A percentile compares a stretch with the other conserved stretches of the same genome.
phyloP scores from a whole-genome alignment of 208 protist species.

The Borovskyia barvae region DNA sequence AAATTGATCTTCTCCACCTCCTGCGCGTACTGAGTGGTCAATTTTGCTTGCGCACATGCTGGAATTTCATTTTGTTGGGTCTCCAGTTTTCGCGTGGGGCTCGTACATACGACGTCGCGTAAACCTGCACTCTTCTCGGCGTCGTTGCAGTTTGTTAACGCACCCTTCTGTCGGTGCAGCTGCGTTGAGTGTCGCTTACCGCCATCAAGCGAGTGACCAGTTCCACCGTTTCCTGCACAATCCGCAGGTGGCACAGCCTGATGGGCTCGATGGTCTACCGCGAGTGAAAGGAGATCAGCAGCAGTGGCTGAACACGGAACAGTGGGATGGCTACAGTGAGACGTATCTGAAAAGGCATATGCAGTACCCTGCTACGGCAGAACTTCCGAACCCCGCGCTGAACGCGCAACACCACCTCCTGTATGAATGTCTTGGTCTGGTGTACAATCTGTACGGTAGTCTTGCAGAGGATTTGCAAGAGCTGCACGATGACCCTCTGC shows the following conservation, averaged over 20 bases:
- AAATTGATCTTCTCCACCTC: too few species aligned
- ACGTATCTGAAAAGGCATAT: constrained; percentile 79
- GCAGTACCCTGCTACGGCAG: constrained; percentile 79
- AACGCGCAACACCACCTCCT: constrained; percentile 57
- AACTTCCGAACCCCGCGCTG: constrained; percentile 63
- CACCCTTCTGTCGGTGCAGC: too few species aligned
- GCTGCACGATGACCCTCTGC: constrained; percentile 81
- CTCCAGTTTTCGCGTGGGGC: too few species aligned
- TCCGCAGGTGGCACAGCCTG: constrained; percentile 80
- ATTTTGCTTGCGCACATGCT: too few species aligned
- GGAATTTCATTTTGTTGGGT: too few species aligned
- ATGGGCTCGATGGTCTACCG: constrained; percentile 71
- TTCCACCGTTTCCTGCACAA: constrained; percentile 86
- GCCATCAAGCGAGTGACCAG: constrained; percentile 70
- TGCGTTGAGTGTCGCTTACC: too few species aligned
- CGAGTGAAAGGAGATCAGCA: constrained; percentile 81
- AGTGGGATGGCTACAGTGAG: constrained; percentile 86
- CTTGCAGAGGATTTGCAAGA: constrained; percentile 73
- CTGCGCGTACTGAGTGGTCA: too few species aligned
- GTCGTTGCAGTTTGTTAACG: too few species aligned
- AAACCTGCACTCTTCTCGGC: too few species aligned
- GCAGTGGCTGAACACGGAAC: constrained; percentile 87
- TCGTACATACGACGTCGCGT: too few species aligned
- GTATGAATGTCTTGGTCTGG: constrained; percentile 53
- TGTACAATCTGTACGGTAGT: constrained; percentile 75